These are phyloP conservation scores for Lotus japonicus DNA, from an alignment of 306 rosid species.

Conservation along the genomic window DNA sequence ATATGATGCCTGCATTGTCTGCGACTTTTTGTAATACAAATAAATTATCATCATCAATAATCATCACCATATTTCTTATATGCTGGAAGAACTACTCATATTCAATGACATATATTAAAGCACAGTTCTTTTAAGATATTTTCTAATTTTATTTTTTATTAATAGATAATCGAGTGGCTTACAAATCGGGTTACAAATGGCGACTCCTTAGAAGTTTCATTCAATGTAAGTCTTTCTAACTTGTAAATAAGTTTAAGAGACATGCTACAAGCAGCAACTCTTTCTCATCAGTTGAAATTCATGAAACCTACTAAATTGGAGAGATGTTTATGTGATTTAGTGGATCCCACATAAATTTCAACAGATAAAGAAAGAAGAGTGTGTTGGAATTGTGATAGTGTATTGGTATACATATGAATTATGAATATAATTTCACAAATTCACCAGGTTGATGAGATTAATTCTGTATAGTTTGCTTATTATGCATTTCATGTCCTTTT, in stretches of 20 bases:
- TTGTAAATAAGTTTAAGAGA: neutral
- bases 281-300: too few species aligned
- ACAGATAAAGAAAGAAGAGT: too few species aligned
- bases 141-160: neutral
- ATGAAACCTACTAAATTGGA: too few species aligned
- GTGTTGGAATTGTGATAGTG: too few species aligned
- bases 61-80: neutral
- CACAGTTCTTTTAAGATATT: neutral
- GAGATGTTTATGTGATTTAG: too few species aligned
- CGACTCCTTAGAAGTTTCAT: slow-evolving; percentile 68
- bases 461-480: neutral
- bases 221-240: slow-evolving; percentile 47
- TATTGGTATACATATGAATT: neutral
- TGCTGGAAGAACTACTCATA: neutral
- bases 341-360: too few species aligned
- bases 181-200: slow-evolving; percentile 73
- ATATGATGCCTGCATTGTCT: neutral
- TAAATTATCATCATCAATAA: neutral
- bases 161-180: slow-evolving; percentile 70
- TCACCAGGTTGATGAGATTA: neutral
- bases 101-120: neutral
- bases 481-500: neutral
- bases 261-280: too few species aligned
- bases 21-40: neutral
- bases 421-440: neutral